phyloP scores from a whole-genome alignment of 2,329 filamentous ascomycete genomes.

The Madurella mycetomatis region DNA sequence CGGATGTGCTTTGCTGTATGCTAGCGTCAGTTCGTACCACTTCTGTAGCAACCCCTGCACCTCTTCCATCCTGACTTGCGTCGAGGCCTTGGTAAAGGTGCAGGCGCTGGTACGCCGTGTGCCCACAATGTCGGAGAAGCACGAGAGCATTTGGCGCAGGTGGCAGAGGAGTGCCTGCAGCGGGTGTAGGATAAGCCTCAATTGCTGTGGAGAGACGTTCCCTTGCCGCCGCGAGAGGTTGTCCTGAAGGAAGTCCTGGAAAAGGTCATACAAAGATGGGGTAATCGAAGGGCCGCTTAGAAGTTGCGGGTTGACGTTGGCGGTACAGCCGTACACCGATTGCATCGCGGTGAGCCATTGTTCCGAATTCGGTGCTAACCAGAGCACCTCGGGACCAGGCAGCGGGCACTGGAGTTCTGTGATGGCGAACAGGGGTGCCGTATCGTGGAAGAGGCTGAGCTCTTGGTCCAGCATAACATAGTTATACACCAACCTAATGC shows the following conservation, averaged over 20 bases:
- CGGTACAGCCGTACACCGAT: constrained; percentile 50
- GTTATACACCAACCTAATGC: constrained; percentile 61
- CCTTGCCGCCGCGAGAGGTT: constrained; percentile 49
- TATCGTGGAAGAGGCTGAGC: constrained; percentile 62
- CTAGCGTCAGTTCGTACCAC: constrained; percentile 63
- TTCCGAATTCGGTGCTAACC: constrained; percentile 54
- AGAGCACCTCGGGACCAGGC: constrained; percentile 57
- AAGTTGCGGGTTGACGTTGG: constrained; percentile 47
- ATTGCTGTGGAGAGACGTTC: constrained; percentile 48
- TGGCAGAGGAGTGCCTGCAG: constrained; percentile 62
- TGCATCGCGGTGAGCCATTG: constrained; percentile 59
- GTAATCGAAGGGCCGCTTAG: constrained; percentile 49
- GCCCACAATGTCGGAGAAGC: constrained; percentile 54
- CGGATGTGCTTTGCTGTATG: constrained; percentile 51
- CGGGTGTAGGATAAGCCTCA: constrained; percentile 65
- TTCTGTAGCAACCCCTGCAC: constrained; percentile 59
- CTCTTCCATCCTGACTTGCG: constrained; percentile 57
- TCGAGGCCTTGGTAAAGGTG: constrained; percentile 55
- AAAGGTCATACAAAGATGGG: constrained; percentile 59
- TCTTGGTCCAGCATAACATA: constrained; percentile 74
- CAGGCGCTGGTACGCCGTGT: constrained; percentile 39
- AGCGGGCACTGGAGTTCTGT: constrained; percentile 62
- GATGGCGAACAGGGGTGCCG: constrained; percentile 57
- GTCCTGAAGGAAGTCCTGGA: constrained; percentile 63
- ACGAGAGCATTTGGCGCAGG: constrained; percentile 60